A percentile compares a stretch with the other conserved stretches of the same genome.
These are phyloP conservation scores for Leucaena leucocephala DNA, from an alignment of 306 rosid genomes.

Conservation along the genomic window DNA sequence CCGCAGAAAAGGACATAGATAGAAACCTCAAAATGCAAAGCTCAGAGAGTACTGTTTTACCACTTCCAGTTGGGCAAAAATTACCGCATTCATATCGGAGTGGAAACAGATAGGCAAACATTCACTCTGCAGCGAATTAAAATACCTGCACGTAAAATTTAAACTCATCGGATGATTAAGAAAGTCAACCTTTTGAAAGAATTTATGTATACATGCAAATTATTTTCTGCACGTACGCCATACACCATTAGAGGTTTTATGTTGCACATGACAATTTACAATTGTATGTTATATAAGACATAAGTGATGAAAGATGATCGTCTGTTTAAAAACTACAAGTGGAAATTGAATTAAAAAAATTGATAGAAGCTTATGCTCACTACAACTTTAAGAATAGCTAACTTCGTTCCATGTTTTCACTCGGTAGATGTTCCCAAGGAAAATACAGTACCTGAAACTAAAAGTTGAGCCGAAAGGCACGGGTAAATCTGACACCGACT, in stretches of 20 bases:
- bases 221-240: conserved; percentile 2
- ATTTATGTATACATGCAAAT: conserved; percentile 9
- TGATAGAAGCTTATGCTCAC: neutral
- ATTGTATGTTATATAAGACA: conserved; percentile 15
- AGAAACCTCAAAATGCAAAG: conserved; percentile 93
- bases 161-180: neutral
- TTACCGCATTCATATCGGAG: conserved; percentile 85
- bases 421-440: conserved; percentile 9
- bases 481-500: conserved; percentile 59
- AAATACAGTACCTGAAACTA: conserved; percentile 70
- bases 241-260: conserved; percentile 27
- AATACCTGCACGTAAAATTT: conserved; percentile 60
- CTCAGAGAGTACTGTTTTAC: conserved; percentile 94
- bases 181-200: neutral
- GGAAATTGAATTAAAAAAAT: neutral
- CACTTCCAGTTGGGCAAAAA: conserved; percentile 99
- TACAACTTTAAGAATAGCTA: conserved; percentile 17
- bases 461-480: conserved; percentile 68
- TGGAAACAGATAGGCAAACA: conserved; percentile 89
- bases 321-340: neutral
- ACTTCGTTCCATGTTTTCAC: conserved; percentile 23
- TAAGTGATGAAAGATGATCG: conserved; percentile 12
- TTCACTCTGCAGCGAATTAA: conserved; percentile 96
- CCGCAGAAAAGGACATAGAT: conserved; percentile 26
- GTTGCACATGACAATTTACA: conserved; percentile 8